Evolutionary conservation across 2,329 filamentous ascomycete genomes (phyloP), one percentile per base, ranked within the genome.

Genomic region (Neospermospora avenae): DNA sequence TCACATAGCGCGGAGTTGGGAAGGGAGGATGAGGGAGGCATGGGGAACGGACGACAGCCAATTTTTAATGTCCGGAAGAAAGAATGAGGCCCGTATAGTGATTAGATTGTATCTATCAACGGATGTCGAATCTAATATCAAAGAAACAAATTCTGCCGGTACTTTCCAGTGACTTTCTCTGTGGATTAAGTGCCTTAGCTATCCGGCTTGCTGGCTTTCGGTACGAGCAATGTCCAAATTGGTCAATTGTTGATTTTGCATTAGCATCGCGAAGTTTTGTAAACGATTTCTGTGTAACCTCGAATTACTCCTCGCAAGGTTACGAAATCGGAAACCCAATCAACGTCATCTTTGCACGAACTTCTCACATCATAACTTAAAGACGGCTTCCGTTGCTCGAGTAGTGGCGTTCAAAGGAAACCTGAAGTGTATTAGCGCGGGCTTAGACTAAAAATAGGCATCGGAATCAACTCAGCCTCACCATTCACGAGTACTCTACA

Each of bases 1-100:
- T 48, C 31, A 62, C 61, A 65, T 66, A 66, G 65, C 62, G 63
- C 46, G 62, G 60, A 61, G 58, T 58, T 59, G 53, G 42, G 48
- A 58, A 46, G 35, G 24, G 54, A 55, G 52, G 55, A 62, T 25
- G 35, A 58, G 57, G 28, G 25, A 56, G 57, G 28, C 18, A 44
- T 25, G 41, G 35, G 37, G 37, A 46, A 46, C 31, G 44, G 55
- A 54, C 48, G 39, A 28, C 25, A 54, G 49, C 39, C 39, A 60
- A 55, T 52, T 55, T 55, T 48, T 62, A 63, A 59, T 62, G 55
- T 58, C 49, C 59, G 46, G 18, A 49, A 57, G 44, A 34, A 39
- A 42, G 34, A 46, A 28, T n/a, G 41, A 20, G 25, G 44, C 41
- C 11, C 34, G 37, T 34, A 25, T 14, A 53, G 7, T 44, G 58